Evolutionary conservation across 2,329 filamentous ascomycete species (phyloP).

Genomic region (Trichoderma citrinoviride): DNA sequence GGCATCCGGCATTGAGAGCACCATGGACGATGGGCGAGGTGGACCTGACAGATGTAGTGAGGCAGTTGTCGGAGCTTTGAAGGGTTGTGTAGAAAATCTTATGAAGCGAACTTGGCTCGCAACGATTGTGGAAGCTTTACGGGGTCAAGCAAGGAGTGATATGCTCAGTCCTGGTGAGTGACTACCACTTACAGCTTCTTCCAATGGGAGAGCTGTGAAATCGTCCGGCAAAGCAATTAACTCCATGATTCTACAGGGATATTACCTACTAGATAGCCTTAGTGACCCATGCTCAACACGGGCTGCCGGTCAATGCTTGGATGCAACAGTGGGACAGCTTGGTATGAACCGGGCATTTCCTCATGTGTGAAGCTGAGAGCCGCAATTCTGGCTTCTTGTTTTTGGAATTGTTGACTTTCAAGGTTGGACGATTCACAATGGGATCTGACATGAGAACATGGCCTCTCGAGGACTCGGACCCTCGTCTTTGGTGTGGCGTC

Average conservation of each 20-base stretch:
- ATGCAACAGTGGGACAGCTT: background rate
- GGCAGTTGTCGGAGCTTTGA: background rate
- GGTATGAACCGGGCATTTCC: background rate
- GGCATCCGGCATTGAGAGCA: slow-evolving; percentile 9
- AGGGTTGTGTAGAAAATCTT: background rate
- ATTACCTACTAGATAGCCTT: too few species aligned
- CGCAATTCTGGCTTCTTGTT: background rate
- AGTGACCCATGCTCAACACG: background rate
- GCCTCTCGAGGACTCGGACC: too few species aligned
- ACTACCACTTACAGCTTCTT: too few species aligned
- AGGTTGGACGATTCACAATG: background rate
- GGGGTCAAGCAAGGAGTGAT: background rate
- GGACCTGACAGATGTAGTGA: background rate
- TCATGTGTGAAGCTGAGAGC: background rate
- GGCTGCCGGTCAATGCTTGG: background rate
- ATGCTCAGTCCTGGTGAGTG: background rate
- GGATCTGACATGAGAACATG: background rate
- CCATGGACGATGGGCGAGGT: background rate
- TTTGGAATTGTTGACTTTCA: background rate
- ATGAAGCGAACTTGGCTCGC: background rate
- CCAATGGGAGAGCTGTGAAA: too few species aligned
- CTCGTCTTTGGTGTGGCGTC: too few species aligned
- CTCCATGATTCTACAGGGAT: background rate
- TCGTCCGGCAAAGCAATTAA: background rate
- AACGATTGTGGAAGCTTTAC: background rate